Evolutionary conservation across 352 stramenopile genomes (phyloP).

Genomic region (Phytophthora colocasiae): DNA sequence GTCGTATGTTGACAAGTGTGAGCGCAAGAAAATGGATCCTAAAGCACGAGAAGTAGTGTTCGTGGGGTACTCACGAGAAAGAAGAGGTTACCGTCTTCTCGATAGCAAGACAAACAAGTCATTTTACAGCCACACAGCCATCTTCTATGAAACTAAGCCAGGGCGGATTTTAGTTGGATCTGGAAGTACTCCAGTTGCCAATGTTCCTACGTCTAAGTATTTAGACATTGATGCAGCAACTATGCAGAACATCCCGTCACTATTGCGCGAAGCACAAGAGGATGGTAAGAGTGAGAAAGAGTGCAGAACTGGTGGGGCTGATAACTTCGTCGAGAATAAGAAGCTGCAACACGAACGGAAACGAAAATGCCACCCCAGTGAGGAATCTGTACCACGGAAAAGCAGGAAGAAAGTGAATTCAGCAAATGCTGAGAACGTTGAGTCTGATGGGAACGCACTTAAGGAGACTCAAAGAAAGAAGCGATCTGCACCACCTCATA

Average conservation of each 20-base stretch:
- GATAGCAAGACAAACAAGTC: slow-evolving; percentile 5
- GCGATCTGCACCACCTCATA: neutral
- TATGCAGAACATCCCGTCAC: slow-evolving; percentile 2
- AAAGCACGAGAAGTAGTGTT: too few relatives aligned
- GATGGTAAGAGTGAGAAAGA: slow-evolving; percentile 1
- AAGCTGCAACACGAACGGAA: neutral
- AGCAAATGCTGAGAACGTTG: neutral
- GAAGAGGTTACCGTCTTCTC: too few relatives aligned
- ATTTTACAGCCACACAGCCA: slow-evolving; percentile 1
- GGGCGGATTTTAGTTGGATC: too few relatives aligned
- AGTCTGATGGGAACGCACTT: neutral
- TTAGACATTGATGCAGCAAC: slow-evolving; percentile 6
- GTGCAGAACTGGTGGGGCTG: slow-evolving; percentile 2
- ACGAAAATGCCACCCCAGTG: too few relatives aligned
- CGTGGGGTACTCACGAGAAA: too few relatives aligned
- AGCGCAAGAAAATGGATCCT: too few relatives aligned
- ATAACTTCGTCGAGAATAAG: neutral
- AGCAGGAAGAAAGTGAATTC: neutral
- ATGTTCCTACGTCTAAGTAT: slow-evolving; percentile 1
- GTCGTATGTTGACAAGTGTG: too few relatives aligned
- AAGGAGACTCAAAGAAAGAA: neutral
- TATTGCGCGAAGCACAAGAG: neutral
- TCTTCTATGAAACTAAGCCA: too few relatives aligned
- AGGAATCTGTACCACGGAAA: neutral
- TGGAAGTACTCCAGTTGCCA: neutral